Conservation (phyloP, 2,329 filamentous ascomycete genomes). For the Helminthosporium solani region DNA sequence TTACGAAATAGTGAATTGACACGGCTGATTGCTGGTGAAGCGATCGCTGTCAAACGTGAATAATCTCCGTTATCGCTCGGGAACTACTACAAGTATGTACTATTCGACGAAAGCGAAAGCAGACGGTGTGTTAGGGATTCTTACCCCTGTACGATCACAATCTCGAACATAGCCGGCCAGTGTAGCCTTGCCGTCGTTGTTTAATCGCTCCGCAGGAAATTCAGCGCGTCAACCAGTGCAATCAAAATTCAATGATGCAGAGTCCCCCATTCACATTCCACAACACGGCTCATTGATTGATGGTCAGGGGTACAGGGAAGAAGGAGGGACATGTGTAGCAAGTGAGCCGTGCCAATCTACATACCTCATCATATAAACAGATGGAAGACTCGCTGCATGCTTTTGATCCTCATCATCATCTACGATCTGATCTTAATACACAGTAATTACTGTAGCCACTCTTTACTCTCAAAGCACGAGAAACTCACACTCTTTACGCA, state of each 20-base stretch:
- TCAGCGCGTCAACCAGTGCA: no score
- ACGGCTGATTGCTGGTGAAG: background rate
- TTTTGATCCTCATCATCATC: slow-evolving; percentile 19
- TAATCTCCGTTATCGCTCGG: slow-evolving; percentile 6
- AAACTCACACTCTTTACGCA: slow-evolving; percentile 13
- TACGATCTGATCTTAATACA: slow-evolving; percentile 14
- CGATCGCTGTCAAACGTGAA: background rate
- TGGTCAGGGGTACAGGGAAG: background rate
- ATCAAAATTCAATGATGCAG: background rate
- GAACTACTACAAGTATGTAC: background rate
- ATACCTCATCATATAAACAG: slow-evolving; percentile 17
- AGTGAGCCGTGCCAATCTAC: background rate
- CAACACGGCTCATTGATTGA: background rate
- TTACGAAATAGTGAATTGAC: no score
- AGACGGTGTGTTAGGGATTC: background rate
- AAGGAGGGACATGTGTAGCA: slow-evolving; percentile 1
- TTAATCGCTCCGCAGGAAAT: no score
- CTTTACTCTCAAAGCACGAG: no score
- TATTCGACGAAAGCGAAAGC: background rate
- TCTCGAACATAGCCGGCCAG: background rate
- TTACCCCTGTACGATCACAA: background rate
- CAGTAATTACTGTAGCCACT: slow-evolving; percentile 35
- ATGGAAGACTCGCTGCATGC: no score
- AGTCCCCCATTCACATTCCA: background rate
- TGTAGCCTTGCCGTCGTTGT: no score